Base-by-base conservation (phyloP, 306 rosid species). In the Crataegus laevigata region DNA sequence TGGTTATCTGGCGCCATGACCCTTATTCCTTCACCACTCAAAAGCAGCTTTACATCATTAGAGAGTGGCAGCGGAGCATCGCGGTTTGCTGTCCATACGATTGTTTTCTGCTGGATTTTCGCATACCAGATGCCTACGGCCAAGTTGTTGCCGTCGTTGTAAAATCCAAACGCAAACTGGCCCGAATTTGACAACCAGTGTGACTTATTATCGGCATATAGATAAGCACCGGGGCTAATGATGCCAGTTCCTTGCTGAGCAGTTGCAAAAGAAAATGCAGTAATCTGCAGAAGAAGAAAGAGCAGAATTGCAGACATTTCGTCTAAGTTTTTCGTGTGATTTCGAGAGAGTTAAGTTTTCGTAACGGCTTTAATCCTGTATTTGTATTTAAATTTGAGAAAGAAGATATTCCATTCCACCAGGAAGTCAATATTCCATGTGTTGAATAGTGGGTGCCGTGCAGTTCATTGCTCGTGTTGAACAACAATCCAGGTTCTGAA, bases 161-260 rank as follows among this genome's bases (percentile, higher is more conserved):
- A 78, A 64, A 85, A 82, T 21, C 77, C 79, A 2, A 85, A 79
- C 6, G 81, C 82, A 65, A 82, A 85, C 52, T 63, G 62, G 32
- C 85, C 75, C 1, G 77, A 82, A 54, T 32, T 32, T 17, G 32
- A 54, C 32, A 50, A 25, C 73, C 61, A 69, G 0, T 50, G 8
- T 47, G 73, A 18, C 42, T 47, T 68, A 15, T 43, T 15, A 61
- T 36, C 28, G 38, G 75, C 59, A 42, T 40, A 55, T 8, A 81
- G 78, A 42, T 51, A 66, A 18, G 66, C 52, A 25, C 71, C 60
- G 19, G 30, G 15, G 34, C 68, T 69, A 38, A 75, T 70, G 4
- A 4, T 38, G 36, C 10, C 18, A 15, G 10, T 45, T 14, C 24
- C 14, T 22, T 63, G 63, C 69, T 69, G 69, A 54, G 69, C 72